Evolutionary conservation across 768 basidiomycete species (phyloP).

Genomic region (Macrolepiota fuliginosa): DNA sequence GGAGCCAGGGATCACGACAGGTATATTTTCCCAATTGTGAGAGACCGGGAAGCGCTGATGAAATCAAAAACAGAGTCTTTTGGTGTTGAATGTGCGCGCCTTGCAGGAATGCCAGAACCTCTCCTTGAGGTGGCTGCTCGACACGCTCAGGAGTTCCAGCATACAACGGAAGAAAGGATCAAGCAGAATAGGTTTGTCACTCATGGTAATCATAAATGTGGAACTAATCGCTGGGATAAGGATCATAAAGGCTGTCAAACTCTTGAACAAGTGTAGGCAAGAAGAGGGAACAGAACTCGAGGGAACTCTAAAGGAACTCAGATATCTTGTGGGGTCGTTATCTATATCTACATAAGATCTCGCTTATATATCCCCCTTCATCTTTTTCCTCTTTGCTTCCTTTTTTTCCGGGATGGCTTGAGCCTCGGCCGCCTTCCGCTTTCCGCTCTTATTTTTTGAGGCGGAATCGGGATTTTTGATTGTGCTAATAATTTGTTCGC

Average conservation of each 20-base stretch:
- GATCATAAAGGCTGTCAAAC: conserved; percentile 23
- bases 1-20: conserved; percentile 65
- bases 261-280: conserved; percentile 24
- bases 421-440: conserved; percentile 15
- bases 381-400: conserved; percentile 20
- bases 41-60: background rate
- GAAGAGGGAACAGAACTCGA: conserved; percentile 17
- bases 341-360: conserved; percentile 16
- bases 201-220: background rate
- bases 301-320: conserved; percentile 26
- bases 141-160: conserved; percentile 54
- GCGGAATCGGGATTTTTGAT: conserved; percentile 16
- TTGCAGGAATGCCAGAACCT: conserved; percentile 77
- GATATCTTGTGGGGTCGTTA: conserved; percentile 22
- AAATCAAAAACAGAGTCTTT: conserved; percentile 59
- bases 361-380: conserved; percentile 26
- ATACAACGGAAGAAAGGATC: conserved; percentile 46
- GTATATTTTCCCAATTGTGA: conserved; percentile 20
- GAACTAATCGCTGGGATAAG: conserved; percentile 12
- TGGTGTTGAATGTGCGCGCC: conserved; percentile 88
- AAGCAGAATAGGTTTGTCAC: conserved; percentile 45
- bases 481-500: conserved; percentile 53
- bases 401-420: conserved; percentile 15
- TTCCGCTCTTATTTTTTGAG: conserved; percentile 1
- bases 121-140: conserved; percentile 62